These are phyloP conservation scores for Peribolospora baueri DNA, from an alignment of 768 basidiomycete genomes.

Conservation along the genomic window DNA sequence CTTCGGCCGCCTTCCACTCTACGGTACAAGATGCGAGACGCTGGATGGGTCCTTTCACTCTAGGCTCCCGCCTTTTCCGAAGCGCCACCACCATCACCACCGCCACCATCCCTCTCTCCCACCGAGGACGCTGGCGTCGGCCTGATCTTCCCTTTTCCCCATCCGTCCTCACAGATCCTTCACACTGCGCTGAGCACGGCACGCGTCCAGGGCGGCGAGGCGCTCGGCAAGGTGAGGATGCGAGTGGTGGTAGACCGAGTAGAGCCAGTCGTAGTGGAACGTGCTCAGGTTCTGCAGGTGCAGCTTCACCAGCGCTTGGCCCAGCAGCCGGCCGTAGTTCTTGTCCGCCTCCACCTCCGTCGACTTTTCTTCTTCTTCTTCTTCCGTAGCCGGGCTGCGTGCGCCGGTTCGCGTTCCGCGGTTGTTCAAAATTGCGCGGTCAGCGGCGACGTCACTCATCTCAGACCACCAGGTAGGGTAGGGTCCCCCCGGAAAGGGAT, in stretches of 20 bases:
- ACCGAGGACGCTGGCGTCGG: too few relatives aligned
- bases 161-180: too few relatives aligned
- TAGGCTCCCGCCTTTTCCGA: too few relatives aligned
- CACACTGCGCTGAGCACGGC: too few relatives aligned
- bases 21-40: too few relatives aligned
- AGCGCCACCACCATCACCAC: too few relatives aligned
- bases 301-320: conserved; percentile 53
- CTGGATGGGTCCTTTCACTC: too few relatives aligned
- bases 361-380: conserved; percentile 30
- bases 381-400: conserved; percentile 27
- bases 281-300: conserved; percentile 66
- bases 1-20: too few relatives aligned
- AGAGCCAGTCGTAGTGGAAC: conserved; percentile 18
- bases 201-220: conserved; percentile 44
- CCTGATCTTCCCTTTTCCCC: too few relatives aligned
- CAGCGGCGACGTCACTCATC: too few relatives aligned
- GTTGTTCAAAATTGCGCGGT: conserved; percentile 7
- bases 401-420: conserved; percentile 17
- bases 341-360: conserved; percentile 23
- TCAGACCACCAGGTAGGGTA: too few relatives aligned
- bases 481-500: not conserved
- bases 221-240: conserved; percentile 87
- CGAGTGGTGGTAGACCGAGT: conserved; percentile 86
- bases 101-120: too few relatives aligned
- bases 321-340: conserved; percentile 26